Conservation (phyloP, 2,329 filamentous ascomycete species). For the Colletotrichum agaves region DNA sequence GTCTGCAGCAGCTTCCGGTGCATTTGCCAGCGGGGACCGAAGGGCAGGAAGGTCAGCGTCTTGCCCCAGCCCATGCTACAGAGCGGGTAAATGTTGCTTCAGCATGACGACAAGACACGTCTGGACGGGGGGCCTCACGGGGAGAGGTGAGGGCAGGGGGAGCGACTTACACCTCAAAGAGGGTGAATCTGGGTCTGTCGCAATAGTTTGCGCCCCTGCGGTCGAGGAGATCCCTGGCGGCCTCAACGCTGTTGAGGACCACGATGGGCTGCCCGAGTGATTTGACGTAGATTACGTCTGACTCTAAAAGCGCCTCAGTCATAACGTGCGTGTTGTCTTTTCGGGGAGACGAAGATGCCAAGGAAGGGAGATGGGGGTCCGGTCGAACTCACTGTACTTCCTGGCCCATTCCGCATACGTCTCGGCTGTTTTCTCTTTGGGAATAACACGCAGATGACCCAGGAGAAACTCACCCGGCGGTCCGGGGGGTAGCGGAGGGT, state of each 20-base stretch:
- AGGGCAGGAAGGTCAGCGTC: slow-evolving; percentile 57
- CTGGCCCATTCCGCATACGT: slow-evolving; percentile 38
- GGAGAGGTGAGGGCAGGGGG: no score
- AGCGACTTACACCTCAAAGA: slow-evolving; percentile 47
- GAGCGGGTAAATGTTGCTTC: slow-evolving; percentile 7
- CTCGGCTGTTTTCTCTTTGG: slow-evolving; percentile 33
- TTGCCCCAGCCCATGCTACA: slow-evolving; percentile 56
- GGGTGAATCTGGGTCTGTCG: slow-evolving; percentile 57
- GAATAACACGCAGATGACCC: slow-evolving; percentile 52
- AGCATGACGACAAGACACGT: slow-evolving; percentile 11
- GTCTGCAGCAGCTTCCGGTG: slow-evolving; percentile 57
- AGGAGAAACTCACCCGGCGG: slow-evolving; percentile 45
- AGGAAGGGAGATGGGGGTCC: no score
- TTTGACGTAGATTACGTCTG: slow-evolving; percentile 46
- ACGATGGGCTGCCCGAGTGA: slow-evolving; percentile 50
- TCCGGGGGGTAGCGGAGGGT: slow-evolving; percentile 36
- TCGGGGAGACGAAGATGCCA: neutral
- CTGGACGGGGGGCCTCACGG: neutral
- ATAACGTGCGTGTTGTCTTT: neutral
- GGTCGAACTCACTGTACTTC: slow-evolving; percentile 64
- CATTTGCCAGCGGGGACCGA: slow-evolving; percentile 54
- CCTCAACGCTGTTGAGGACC: slow-evolving; percentile 55
- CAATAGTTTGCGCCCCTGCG: slow-evolving; percentile 57
- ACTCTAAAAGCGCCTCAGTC: slow-evolving; percentile 32
- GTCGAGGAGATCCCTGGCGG: slow-evolving; percentile 57